A percentile compares a stretch with the other conserved stretches of the same genome.
phyloP scores from a whole-genome alignment of 1,284 basidiomycete species.

The Marasmius oreades region DNA sequence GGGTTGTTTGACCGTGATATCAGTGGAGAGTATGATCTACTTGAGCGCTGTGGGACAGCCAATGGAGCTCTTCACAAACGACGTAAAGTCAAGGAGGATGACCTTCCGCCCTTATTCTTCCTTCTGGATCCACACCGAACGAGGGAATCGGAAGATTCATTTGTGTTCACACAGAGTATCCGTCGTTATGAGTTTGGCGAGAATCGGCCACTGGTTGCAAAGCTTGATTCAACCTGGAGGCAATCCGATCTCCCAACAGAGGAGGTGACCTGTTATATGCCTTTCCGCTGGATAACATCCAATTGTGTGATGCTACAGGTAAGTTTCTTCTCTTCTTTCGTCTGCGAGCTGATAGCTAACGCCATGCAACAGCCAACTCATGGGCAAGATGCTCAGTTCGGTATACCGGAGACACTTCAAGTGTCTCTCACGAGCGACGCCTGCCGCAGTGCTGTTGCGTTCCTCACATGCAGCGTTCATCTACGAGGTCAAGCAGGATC shows the following conservation, averaged over 20 bases:
- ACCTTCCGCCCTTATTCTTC: conserved; percentile 73
- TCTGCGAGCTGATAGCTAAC: conserved; percentile 12
- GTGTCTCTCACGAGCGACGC: conserved; percentile 55
- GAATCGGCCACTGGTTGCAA: conserved; percentile 71
- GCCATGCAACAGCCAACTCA: conserved; percentile 43
- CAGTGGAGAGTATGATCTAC: conserved; percentile 74
- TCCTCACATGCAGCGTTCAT: conserved; percentile 76
- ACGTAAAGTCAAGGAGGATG: conserved; percentile 32
- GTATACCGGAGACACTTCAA: conserved; percentile 57
- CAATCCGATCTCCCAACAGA: conserved; percentile 54
- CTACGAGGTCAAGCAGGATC: conserved; percentile 63
- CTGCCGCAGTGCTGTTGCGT: conserved; percentile 71
- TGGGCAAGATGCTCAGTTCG: conserved; percentile 60
- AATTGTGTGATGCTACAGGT: conserved; percentile 50
- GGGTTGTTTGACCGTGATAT: conserved; percentile 75
- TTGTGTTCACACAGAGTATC: conserved; percentile 79
- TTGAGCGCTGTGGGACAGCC: conserved; percentile 88
- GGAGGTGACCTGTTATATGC: conserved; percentile 53
- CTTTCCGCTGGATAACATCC: conserved; percentile 60
- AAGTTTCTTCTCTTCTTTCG: conserved; percentile 16
- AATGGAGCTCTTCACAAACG: conserved; percentile 83
- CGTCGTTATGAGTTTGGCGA: conserved; percentile 80
- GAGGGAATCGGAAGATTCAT: conserved; percentile 71
- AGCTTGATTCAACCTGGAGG: conserved; percentile 72
- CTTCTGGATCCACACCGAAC: conserved; percentile 84